Conservation (phyloP, 805 yeast genomes). For the Kuraishia capsulata region DNA sequence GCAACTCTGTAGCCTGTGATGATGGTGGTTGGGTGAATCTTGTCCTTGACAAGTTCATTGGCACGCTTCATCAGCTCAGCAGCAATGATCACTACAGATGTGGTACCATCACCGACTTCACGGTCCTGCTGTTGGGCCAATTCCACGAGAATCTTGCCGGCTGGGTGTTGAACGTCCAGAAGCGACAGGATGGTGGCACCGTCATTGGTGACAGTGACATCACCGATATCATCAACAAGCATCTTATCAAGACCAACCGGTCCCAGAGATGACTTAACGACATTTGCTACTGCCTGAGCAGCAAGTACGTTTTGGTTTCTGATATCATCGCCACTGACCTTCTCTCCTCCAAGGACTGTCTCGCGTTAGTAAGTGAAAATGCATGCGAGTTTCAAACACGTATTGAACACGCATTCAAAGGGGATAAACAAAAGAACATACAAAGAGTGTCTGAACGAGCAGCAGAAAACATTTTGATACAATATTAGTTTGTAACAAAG, state of each 20-base stretch:
- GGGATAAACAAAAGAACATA: slow-evolving; percentile 24
- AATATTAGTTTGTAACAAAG: too few relatives aligned
- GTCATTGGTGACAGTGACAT: slow-evolving; percentile 96
- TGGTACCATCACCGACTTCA: slow-evolving; percentile 98
- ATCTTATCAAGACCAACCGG: slow-evolving; percentile 98
- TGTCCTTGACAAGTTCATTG: slow-evolving; percentile 84
- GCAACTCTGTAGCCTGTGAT: slow-evolving; percentile 96
- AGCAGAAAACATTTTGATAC: slow-evolving; percentile 45
- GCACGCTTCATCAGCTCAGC: slow-evolving; percentile 88
- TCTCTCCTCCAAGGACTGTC: slow-evolving; percentile 84
- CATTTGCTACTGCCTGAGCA: slow-evolving; percentile 78
- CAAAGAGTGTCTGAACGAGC: slow-evolving; percentile 87
- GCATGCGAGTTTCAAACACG: too few relatives aligned
- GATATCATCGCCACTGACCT: slow-evolving; percentile 91
- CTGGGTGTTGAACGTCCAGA: slow-evolving; percentile 97
- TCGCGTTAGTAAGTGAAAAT: slow-evolving; percentile 2
- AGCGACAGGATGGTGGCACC: slow-evolving; percentile 93
- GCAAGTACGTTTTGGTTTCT: slow-evolving; percentile 95
- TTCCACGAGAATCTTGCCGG: slow-evolving; percentile 94
- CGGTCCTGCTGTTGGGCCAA: slow-evolving; percentile 98
- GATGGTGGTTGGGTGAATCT: slow-evolving; percentile 96
- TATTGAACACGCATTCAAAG: not conserved
- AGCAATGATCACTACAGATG: slow-evolving; percentile 94
- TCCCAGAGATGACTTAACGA: slow-evolving; percentile 86
- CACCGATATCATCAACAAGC: slow-evolving; percentile 98